Percentiles rank a stretch among this genome's conserved stretches.
Conservation (phyloP, 345 rosid species). For the Bruguiera parviflora region DNA sequence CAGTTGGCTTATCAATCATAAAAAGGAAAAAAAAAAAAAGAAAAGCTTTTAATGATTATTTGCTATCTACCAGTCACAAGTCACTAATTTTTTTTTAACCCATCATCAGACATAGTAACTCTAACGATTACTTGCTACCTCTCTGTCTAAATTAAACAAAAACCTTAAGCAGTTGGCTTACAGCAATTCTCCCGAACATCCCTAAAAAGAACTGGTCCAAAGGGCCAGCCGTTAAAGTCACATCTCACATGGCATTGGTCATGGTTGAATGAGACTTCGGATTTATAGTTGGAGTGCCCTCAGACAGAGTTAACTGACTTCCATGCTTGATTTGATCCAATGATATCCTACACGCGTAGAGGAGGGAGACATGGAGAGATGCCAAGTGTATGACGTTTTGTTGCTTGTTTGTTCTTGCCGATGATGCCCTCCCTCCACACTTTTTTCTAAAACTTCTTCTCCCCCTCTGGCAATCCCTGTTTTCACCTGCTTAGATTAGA, state of each 20-base stretch:
- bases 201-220: not conserved
- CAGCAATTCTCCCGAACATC: not conserved
- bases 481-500: constrained; percentile 16
- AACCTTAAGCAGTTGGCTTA: too few relatives aligned
- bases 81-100: too few relatives aligned
- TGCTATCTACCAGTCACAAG: too few relatives aligned
- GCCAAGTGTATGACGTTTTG: not conserved
- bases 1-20: too few relatives aligned
- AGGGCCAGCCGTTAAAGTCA: constrained; percentile 5
- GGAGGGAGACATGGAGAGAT: constrained; percentile 2
- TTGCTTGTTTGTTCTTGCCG: constrained; percentile 14
- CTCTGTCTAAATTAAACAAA: too few relatives aligned
- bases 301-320: constrained; percentile 35
- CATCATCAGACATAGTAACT: too few relatives aligned
- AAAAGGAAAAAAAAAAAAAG: too few relatives aligned
- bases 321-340: constrained; percentile 14
- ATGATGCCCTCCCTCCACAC: not conserved
- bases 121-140: too few relatives aligned
- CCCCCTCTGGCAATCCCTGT: not conserved
- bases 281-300: constrained; percentile 9
- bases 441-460: not conserved
- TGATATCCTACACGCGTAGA: constrained; percentile 12
- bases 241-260: constrained; percentile 21
- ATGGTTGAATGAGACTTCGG: not conserved
- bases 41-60: too few relatives aligned